Base-by-base conservation (phyloP, 345 rosid genomes). In the Salix udensis region DNA sequence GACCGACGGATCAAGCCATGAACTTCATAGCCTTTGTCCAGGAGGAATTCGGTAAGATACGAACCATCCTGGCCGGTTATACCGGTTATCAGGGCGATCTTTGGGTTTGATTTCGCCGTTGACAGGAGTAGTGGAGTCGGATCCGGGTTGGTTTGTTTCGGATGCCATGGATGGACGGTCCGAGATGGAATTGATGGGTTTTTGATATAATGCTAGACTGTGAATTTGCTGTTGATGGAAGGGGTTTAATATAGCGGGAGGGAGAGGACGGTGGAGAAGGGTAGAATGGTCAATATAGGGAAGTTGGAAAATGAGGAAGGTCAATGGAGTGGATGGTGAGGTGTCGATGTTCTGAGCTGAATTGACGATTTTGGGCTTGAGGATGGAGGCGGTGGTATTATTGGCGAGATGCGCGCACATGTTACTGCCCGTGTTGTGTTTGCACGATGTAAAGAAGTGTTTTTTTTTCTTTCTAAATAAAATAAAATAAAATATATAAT, bases 21-120 rank as follows among this genome's bases (percentile, higher is more conserved):
- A 39, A 90, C 97, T 71, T 89, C 81, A 78, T 93, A 93, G 31
- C 96, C 98, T 71, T 91, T 93, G 61, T 77, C 55, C 72, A 95
- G 96, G 44, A 95, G 88, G 79, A 95, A 89, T 76, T 95, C 94
- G 0, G 99, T 91, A 31, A 95, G 91, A 83, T 95, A 95, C 1
- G 99, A 95, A 13, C 99, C 99, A 60, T 95, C 99, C 60, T 95
- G 99, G 6, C 98, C 98, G 15, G 98, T 95, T 70, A 95, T 93
- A 14, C 99, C 99, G 28, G 99, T 91, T 78, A 95, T 86, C 28
- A 95, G 79, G 37, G 99, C 99, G 65, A 89, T 72, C n/a, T 82
- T 85, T 92, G 62, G 61, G 76, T n/a, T 70, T 74, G 7, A 28
- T 69, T 2, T 76, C 88, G 42, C 85, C 92, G 42, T 84, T 86